Base-by-base conservation (phyloP, 208 protist genomes). In the Strigomonas galati region DNA sequence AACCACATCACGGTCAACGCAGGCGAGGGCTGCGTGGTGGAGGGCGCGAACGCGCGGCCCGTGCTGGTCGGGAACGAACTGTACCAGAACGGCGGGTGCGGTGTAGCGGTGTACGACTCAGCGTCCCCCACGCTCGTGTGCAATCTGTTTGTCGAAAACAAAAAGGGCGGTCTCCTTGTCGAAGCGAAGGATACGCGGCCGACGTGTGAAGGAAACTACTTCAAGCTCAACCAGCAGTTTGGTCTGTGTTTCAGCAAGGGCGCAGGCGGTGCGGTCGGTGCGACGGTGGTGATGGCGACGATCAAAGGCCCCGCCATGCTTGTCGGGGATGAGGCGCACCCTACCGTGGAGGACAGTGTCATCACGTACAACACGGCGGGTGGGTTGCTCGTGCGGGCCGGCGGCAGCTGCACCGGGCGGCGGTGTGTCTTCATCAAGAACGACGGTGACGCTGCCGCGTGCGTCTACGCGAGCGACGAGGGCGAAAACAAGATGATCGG, bases 1-100 rank as follows among this genome's bases (percentile, higher is more conserved):
- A 81, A 81, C 63, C 31, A 27, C 44, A 40, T 81, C 24, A n/a
- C 43, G 1, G 15, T 48, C 35, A 81, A 81, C 59, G 65, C n/a
- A 7, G 53, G 64, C 0, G 55, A 72, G 23, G 75, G 75, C 19
- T 57, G 32, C 44, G 60, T 72, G 7, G 48, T 81, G 15, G 70
- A 76, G 44, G 75, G 75, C 35, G 15, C 3, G 9, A 14, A 7
- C 19, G 32, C 64, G 15, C 51, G 40, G 17, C 62, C 65, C 0
- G 9, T 49, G 30, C 44, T 79, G 2, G 24, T 71, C 1, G 74
- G 31, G 0, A 79, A 79, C 32, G 69, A 70, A 19, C 5, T 79
- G 6, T 28, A 40, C 24, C 27, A 58, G 27, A 79, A 79, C 37
- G 59, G 23, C n/a, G 73, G 67, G 28, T 31, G 15, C 31, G 73